Base-by-base conservation (phyloP, 805 yeast species). In the Starmera quercuum region DNA sequence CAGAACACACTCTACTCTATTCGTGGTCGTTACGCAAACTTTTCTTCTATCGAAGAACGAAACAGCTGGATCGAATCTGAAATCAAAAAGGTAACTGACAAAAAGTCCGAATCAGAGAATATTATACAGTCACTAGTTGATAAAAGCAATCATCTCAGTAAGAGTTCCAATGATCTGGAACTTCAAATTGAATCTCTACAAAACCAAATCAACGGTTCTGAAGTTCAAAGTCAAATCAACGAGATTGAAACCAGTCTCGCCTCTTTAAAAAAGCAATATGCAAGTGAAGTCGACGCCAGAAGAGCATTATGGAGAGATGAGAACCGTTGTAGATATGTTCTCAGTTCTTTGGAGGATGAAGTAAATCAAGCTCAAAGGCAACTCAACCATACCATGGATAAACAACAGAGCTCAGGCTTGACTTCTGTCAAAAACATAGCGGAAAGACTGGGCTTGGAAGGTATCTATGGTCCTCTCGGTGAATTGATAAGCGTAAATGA, bases 391-490 rank as follows among this genome's bases (percentile, higher is more conserved):
- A 80, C 88, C 0, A 83, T 85, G 84, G 85, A 78, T 52, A 66
- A 88, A 38, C 65, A 75, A 6, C 73, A 78, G 42, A 71, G 80
- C 2, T 58, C 65, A 29, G 97, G 97, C 10, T 59, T 90, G 12
- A 69, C 68, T 14, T 74, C 83, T 4, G 83, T 88, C 1, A 71
- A 70, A 31, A 61, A 71, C n/a, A 78, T 87, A 20, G 66, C 82
- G 0, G 58, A 64, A 22, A 68, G 69, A 34, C 58, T 87, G 30
- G 76, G 75, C 7, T 54, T 90, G 24, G 58, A 58, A 2, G 71
- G 77, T 14, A 94, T 86, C 8, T 78, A 73, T 56, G 98, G 98
- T 0, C 79, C 95, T 1, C 56, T 92, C 13, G 92, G 94, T 26
- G 95, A 87, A 42, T 63, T 92, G 21, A 81, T 92, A 33, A 70